Base-by-base conservation (phyloP, 495 filamentous ascomycete species). In the Podospora australis region DNA sequence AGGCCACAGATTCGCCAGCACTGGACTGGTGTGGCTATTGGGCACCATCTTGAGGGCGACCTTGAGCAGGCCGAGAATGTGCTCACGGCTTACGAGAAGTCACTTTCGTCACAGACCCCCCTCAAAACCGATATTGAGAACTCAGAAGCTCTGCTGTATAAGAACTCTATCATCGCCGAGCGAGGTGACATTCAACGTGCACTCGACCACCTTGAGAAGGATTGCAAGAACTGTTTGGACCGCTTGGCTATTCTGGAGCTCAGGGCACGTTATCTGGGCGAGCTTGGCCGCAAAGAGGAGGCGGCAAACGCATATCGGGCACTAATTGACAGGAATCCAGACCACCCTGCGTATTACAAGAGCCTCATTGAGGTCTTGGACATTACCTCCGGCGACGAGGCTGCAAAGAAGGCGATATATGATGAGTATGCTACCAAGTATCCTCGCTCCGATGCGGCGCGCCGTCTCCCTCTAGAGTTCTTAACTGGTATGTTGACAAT, bases 11-110 rank as follows among this genome's bases (percentile, higher is more conserved):
- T 90, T 43, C 78, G 92, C 52, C 86, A 90, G 67, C 96, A 94
- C 67, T 99, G 92, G 92, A 97, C 92, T 1, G 92, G 87, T 5
- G 67, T 99, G 38, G 92, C 94, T 8, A 84, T 97, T 35, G 94
- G 89, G 25, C 81, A 95, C 58, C 92, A 99, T 63, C 72, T 99
- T 49, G 77, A 82, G 13, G 92, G 94, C 3, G 82, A 96, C 56
- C 71, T 92, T 55, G 66, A 71, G 21, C 84, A 89, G 55, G 94
- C 92, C 26, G 94, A 99, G 70, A 88, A 88, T 52, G 87, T 95
- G 39, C 67, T 99, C 43, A 86, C 80, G 4, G 91, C 86, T 10
- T 99, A 86, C 66, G 92, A 99, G 65, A 88, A 92, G 46, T 96
- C 90, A 2, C 55, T 99, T 50, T 92, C 90, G 68, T n/a, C n/a